phyloP scores from a whole-genome alignment of 176 grass and related monocot genomes.

The Cenchrus purpureus region DNA sequence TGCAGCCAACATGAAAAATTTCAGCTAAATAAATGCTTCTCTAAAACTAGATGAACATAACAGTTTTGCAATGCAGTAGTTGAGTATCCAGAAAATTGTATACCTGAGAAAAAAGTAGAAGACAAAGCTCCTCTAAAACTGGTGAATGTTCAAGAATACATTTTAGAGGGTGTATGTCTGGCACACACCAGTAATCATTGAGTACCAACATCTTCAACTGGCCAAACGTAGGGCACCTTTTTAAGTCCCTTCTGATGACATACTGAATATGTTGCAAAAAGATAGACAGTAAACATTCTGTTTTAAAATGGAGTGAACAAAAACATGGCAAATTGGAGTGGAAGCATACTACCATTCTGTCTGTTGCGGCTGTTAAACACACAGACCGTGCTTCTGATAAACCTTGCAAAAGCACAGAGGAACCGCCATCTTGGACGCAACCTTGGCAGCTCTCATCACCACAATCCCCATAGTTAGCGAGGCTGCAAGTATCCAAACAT shows the following conservation, averaged over 20 bases:
- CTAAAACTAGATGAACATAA: not conserved
- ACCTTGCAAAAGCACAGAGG: not conserved
- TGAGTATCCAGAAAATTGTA: not conserved
- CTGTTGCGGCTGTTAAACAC: not conserved
- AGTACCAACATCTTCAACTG: not conserved
- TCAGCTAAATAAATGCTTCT: not conserved
- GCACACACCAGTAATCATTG: not conserved
- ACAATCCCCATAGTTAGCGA: not conserved
- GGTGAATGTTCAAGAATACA: conserved; percentile 31
- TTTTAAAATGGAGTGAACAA: not conserved
- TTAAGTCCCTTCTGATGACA: conserved; percentile 1
- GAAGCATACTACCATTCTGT: not conserved
- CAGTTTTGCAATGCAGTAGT: not conserved
- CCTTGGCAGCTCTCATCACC: not conserved
- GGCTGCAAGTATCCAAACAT: not conserved
- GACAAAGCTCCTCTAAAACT: not conserved
- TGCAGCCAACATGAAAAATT: not conserved
- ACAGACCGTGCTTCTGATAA: not conserved
- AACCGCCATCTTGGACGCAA: not conserved
- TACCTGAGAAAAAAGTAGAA: conserved; percentile 1
- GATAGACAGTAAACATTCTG: not conserved
- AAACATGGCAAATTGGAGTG: not conserved
- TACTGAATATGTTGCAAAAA: not conserved
- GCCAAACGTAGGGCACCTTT: conserved; percentile 20
- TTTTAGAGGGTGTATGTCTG: not conserved